These are phyloP conservation scores for Chamaenerion angustifolium DNA, from an alignment of 345 rosid species.

Conservation along the genomic window DNA sequence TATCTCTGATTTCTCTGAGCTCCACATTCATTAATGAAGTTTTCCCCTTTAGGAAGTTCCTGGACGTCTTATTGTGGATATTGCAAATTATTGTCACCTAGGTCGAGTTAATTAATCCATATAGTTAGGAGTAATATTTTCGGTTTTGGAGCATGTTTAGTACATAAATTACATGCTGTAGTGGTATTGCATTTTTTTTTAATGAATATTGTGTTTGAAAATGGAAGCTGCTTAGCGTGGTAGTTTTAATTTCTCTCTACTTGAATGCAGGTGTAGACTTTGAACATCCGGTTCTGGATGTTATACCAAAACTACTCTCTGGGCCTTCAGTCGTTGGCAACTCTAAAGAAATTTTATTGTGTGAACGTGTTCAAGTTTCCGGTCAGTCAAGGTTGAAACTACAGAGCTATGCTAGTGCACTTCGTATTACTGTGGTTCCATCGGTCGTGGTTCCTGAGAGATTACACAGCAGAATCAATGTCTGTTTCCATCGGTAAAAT, in stretches of 20 bases:
- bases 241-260: conserved; percentile 3
- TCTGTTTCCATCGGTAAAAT: conserved; percentile 65
- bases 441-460: conserved; percentile 35
- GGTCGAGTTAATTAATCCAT: too few species aligned
- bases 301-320: conserved; percentile 24
- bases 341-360: conserved; percentile 23
- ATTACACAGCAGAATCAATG: conserved; percentile 44
- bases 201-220: background rate
- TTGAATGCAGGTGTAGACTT: conserved; percentile 34
- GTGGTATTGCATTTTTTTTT: background rate
- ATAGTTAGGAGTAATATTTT: too few species aligned
- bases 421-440: conserved; percentile 46
- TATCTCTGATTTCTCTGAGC: too few species aligned
- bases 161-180: too few species aligned
- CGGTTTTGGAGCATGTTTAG: conserved; percentile 4
- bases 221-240: background rate
- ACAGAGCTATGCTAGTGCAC: conserved; percentile 47
- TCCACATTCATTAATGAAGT: too few species aligned
- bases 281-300: conserved; percentile 32
- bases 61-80: too few species aligned
- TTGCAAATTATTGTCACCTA: too few species aligned
- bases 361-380: conserved; percentile 67
- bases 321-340: conserved; percentile 10
- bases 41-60: too few species aligned
- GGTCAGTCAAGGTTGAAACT: conserved; percentile 51